Percentiles rank a stretch among this genome's conserved stretches.
Evolutionary conservation across 2,329 filamentous ascomycete species (phyloP).

Genomic region (Aaosphaeria arxii): DNA sequence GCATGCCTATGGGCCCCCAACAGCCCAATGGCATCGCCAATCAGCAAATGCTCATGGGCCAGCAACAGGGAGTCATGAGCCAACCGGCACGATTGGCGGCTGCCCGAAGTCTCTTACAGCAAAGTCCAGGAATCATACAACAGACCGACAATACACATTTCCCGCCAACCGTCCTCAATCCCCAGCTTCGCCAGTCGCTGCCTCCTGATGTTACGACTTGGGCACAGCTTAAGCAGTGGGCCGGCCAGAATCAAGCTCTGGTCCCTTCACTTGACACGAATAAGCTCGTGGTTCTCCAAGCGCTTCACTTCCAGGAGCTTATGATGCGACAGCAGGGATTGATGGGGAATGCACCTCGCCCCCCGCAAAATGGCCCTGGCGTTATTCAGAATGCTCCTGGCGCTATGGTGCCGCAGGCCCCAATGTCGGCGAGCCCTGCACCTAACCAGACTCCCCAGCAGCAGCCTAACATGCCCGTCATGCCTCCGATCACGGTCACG

Average conservation of each 20-base stretch:
- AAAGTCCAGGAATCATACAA: constrained; percentile 33
- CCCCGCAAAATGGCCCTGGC: not conserved
- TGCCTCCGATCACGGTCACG: constrained; percentile 28
- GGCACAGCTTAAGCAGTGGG: constrained; percentile 57
- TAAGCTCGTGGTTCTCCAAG: constrained; percentile 36
- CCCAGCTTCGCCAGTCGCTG: constrained; percentile 26
- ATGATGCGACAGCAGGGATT: constrained; percentile 19
- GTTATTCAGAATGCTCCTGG: constrained; percentile 11
- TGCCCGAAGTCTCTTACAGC: constrained; percentile 24
- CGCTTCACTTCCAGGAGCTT: constrained; percentile 42
- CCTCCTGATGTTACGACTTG: constrained; percentile 54
- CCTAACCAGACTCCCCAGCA: constrained; percentile 25
- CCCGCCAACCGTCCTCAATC: constrained; percentile 25
- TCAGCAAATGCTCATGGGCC: constrained; percentile 20
- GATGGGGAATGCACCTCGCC: not conserved
- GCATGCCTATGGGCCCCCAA: constrained; percentile 28
- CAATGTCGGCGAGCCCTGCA: constrained; percentile 34
- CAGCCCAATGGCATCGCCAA: constrained; percentile 16
- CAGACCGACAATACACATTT: constrained; percentile 29
- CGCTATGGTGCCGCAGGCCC: constrained; percentile 36
- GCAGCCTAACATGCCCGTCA: constrained; percentile 22
- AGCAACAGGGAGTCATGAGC: constrained; percentile 15
- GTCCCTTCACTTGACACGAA: constrained; percentile 22
- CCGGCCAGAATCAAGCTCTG: constrained; percentile 41
- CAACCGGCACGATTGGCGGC: constrained; percentile 17